Evolutionary conservation across 2,329 filamentous ascomycete genomes (phyloP), one percentile per base, ranked within the genome.

Genomic region (Pezicula rhizophila): DNA sequence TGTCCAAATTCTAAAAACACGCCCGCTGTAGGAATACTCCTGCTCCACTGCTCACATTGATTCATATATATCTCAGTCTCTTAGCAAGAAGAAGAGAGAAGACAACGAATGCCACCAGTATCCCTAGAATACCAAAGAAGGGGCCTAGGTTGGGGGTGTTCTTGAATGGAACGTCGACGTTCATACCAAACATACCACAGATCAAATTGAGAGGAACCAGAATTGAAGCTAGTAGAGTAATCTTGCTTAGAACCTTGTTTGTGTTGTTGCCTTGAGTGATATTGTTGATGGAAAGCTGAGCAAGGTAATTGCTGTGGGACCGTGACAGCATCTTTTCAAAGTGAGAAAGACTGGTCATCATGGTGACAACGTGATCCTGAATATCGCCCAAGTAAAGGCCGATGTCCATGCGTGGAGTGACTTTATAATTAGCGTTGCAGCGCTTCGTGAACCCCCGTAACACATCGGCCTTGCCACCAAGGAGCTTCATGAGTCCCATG

Each of bases 351-450:
- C 95, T 99, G 58, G 88, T 93, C 79, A 96, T 95, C 92, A 97
- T 97, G 41, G 93, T 99, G 51, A 99, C 89, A 46, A 99, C 92
- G 78, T 99, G 93, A 70, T 99, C 93, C 69, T 99, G 93, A 56
- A 99, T 96, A 70, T 99, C 93, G 62, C 89, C 89, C 33, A 99
- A 79, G 65, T 99, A 99, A 61, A 99, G 80, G 18, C 91, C 93
- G 57, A 99, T 96, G 64, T 99, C 93, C 72, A 93, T 93, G 42
- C 91, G 87, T 6, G 93, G 93, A 1, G 93, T 96, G 46, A 97
- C 87, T 57, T 89, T 87, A 74, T 95, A 97, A 56, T 95, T 89
- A 64, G 96, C 92, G 66, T 97, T 99, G 79, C 93, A 99, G 45
- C 95, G 89, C 74, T 99, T 99, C 46, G 93, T 95, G 64, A 99